Conservation (phyloP, 805 yeast species). For the Kodamaea kakaduensis region DNA sequence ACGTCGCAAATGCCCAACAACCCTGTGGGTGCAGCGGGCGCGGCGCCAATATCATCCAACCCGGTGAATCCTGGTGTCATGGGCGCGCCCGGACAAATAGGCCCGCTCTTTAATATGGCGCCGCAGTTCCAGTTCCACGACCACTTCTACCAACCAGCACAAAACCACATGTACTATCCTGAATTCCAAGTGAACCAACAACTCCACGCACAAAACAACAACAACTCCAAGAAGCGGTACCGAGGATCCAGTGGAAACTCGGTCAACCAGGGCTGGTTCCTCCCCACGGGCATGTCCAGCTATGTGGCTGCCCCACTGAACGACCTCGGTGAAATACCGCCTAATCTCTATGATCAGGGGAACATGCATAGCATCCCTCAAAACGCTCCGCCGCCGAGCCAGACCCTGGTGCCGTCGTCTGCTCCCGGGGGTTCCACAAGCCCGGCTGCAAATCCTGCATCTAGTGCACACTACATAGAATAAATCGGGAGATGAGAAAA, state of each 20-base stretch:
- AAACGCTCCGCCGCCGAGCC: too few relatives aligned
- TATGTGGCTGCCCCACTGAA: slow-evolving; percentile 6
- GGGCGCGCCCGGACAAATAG: neutral
- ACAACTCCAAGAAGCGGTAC: slow-evolving; percentile 11
- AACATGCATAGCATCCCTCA: too few relatives aligned
- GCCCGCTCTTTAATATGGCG: slow-evolving; percentile 2
- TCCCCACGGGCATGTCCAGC: slow-evolving; percentile 2
- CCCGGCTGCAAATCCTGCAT: slow-evolving; percentile 5
- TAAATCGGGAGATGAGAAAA: too few relatives aligned
- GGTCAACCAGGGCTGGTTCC: slow-evolving; percentile 3
- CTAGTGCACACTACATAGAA: slow-evolving; percentile 1
- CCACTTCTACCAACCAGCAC: slow-evolving; percentile 3
- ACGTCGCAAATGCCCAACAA: neutral
- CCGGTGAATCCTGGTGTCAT: too few relatives aligned
- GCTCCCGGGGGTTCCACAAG: neutral
- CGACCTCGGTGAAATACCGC: slow-evolving; percentile 3
- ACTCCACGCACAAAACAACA: neutral
- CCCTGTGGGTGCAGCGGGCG: too few relatives aligned
- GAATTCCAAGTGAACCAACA: neutral
- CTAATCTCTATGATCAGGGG: neutral
- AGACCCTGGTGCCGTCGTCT: too few relatives aligned
- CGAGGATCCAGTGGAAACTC: slow-evolving; percentile 9
- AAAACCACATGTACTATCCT: slow-evolving; percentile 3
- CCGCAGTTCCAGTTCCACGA: slow-evolving; percentile 7
- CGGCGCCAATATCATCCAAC: too few relatives aligned